phyloP scores from a whole-genome alignment of 306 rosid genomes.

The Arachis stenosperma region DNA sequence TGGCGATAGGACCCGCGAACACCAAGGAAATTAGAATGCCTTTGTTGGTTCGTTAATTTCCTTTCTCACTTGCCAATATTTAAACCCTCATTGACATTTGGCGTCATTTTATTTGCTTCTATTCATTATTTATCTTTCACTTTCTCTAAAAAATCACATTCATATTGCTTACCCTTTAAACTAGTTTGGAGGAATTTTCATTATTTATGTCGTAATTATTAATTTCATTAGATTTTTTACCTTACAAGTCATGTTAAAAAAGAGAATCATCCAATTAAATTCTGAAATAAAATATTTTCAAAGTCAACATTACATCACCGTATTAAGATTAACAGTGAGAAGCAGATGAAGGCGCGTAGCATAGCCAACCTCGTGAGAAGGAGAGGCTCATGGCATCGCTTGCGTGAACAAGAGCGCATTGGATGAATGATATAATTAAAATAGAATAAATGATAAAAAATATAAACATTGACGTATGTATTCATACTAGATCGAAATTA shows the following conservation, averaged over 20 bases:
- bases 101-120: constrained; percentile 9
- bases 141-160: too few relatives aligned
- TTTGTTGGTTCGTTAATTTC: neutral
- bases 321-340: too few relatives aligned
- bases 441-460: too few relatives aligned
- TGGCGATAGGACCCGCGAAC: constrained; percentile 74
- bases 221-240: neutral
- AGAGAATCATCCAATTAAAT: neutral
- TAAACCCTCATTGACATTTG: constrained; percentile 16
- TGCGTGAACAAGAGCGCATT: neutral
- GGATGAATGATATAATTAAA: too few relatives aligned
- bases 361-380: neutral
- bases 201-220: neutral
- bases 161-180: neutral
- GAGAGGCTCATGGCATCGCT: neutral
- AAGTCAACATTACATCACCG: neutral
- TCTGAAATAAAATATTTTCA: neutral
- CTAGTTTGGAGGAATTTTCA: neutral
- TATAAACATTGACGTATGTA: too few relatives aligned
- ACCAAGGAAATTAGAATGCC: constrained; percentile 50
- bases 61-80: neutral
- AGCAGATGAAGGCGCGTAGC: too few relatives aligned
- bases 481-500: too few relatives aligned
- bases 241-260: constrained; percentile 3
- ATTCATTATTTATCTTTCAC: neutral